Conservation (phyloP, 768 basidiomycete species). For the Trametes meyenii region DNA sequence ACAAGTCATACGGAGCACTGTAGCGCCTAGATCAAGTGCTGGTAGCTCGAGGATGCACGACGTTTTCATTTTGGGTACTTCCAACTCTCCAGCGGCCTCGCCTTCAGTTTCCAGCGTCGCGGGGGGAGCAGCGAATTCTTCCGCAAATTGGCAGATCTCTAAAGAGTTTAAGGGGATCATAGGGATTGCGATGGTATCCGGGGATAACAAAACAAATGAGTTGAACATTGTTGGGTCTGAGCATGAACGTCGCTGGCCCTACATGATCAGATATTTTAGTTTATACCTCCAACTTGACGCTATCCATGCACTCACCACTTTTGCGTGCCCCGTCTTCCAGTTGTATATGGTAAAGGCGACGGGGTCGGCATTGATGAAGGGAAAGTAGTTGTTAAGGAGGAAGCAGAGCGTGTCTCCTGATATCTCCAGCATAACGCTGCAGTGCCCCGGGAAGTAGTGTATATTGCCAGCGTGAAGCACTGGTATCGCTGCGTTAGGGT, state of each 20-base stretch:
- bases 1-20: conserved; percentile 30
- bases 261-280: neutral
- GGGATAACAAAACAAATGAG: conserved; percentile 32
- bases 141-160: conserved; percentile 27
- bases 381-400: conserved; percentile 26
- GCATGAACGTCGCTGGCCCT: conserved; percentile 15
- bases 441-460: conserved; percentile 21
- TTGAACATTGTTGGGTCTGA: conserved; percentile 24
- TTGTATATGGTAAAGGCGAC: conserved; percentile 25
- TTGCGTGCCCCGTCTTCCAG: conserved; percentile 33
- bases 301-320: conserved; percentile 26
- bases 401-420: conserved; percentile 28
- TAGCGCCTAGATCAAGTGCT: conserved; percentile 10
- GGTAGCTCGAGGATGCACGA: conserved; percentile 28
- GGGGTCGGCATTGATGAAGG: conserved; percentile 12
- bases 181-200: conserved; percentile 32
- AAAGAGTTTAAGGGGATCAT: conserved; percentile 26
- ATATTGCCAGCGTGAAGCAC: conserved; percentile 21
- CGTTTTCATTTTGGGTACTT: conserved; percentile 10
- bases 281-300: neutral
- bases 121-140: conserved; percentile 1
- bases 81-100: neutral
- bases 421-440: conserved; percentile 28
- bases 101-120: neutral
- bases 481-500: conserved; percentile 25